These are phyloP conservation scores for Silene latifolia DNA, from an alignment of 148 eudicot genomes.

Conservation along the genomic window DNA sequence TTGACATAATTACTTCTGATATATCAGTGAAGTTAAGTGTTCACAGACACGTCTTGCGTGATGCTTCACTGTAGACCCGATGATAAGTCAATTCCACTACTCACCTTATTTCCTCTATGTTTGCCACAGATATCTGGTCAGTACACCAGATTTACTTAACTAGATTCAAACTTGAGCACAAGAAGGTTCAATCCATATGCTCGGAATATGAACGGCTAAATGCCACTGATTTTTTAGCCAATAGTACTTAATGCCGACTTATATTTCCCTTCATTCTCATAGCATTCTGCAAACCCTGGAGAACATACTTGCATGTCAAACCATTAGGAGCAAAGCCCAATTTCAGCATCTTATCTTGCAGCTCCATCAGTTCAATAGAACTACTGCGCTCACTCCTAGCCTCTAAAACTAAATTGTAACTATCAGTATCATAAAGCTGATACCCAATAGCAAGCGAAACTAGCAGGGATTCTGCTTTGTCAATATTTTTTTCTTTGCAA, in stretches of 20 bases:
- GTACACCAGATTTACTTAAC: neutral
- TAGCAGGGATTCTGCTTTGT: conserved; percentile 53
- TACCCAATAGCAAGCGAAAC: conserved; percentile 41
- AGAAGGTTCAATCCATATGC: neutral
- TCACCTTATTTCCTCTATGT: neutral
- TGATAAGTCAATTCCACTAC: neutral
- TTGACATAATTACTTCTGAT: neutral
- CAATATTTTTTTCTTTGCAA: conserved; percentile 40
- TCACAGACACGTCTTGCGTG: neutral
- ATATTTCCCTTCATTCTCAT: conserved; percentile 9
- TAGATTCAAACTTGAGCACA: neutral
- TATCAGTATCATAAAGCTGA: conserved; percentile 51
- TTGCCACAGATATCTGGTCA: neutral
- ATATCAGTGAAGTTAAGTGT: neutral
- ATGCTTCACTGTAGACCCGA: too few species aligned
- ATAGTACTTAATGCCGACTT: neutral
- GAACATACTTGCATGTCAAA: conserved; percentile 54
- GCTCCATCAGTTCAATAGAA: conserved; percentile 44
- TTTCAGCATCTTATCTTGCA: conserved; percentile 70
- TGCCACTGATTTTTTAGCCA: neutral
- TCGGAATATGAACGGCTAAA: neutral
- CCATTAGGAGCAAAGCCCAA: conserved; percentile 67
- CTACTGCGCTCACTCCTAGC: conserved; percentile 42
- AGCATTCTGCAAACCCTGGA: conserved; percentile 51
- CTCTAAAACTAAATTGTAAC: conserved; percentile 57